phyloP scores from a whole-genome alignment of 176 grass and related monocot genomes.

The Triticum monococcum region DNA sequence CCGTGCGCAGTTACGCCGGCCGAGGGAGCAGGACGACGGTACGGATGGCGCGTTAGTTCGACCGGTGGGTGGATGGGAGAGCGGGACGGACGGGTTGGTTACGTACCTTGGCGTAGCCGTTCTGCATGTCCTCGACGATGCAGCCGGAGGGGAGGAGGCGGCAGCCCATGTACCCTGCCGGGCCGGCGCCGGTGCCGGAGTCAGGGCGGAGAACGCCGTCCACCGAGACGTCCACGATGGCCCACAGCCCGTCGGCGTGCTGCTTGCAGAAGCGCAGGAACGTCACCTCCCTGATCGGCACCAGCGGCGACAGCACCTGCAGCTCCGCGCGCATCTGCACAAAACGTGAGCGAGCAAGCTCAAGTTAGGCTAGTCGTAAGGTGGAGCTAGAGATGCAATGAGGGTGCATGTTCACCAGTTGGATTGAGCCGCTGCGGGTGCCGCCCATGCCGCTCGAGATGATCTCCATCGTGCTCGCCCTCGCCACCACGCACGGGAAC shows the following conservation, averaged over 20 bases:
- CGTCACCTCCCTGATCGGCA: slow-evolving; percentile 63
- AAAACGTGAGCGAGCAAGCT: not conserved
- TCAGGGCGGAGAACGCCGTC: slow-evolving; percentile 39
- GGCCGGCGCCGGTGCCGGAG: slow-evolving; percentile 8
- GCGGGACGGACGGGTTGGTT: not conserved
- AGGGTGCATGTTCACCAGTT: slow-evolving; percentile 57
- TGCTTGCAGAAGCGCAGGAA: slow-evolving; percentile 96
- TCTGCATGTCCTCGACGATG: slow-evolving; percentile 64
- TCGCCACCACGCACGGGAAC: slow-evolving; percentile 87
- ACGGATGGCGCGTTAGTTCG: not conserved
- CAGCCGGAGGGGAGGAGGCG: slow-evolving; percentile 68
- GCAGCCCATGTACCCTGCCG: slow-evolving; percentile 49
- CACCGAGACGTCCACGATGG: slow-evolving; percentile 84
- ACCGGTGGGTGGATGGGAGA: not conserved
- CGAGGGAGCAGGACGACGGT: not conserved
- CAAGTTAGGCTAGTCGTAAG: not conserved
- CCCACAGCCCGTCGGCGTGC: slow-evolving; percentile 75
- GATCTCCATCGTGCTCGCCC: slow-evolving; percentile 64
- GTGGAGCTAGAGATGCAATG: not conserved
- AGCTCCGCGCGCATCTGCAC: slow-evolving; percentile 87
- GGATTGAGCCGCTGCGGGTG: slow-evolving; percentile 81
- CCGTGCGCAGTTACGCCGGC: not conserved
- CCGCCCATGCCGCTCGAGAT: slow-evolving; percentile 86
- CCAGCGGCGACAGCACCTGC: slow-evolving; percentile 89
- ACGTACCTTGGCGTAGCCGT: slow-evolving; percentile 76